Conservation (phyloP, 495 filamentous ascomycete genomes). For the Neurospora cerealis region DNA sequence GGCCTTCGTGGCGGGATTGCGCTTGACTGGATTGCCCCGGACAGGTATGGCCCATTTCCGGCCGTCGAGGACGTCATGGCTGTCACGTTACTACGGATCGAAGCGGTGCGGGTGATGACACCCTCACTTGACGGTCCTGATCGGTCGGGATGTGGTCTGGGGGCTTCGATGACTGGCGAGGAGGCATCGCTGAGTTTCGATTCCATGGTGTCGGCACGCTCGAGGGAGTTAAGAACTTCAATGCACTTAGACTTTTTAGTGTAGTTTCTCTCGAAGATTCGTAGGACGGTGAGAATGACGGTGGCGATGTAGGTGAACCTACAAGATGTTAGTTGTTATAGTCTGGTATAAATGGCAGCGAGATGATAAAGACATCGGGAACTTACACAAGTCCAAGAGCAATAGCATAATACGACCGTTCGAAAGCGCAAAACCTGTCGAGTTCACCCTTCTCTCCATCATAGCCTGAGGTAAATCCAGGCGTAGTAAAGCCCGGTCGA, state of each 20-base stretch:
- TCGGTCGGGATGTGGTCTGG: background rate
- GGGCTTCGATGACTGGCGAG: slow-evolving; percentile 1
- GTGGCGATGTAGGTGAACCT: slow-evolving; percentile 32
- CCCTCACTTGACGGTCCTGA: slow-evolving; percentile 21
- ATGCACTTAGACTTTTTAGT: slow-evolving; percentile 13
- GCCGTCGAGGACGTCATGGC: slow-evolving; percentile 1
- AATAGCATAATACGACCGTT: slow-evolving; percentile 25
- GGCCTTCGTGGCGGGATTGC: slow-evolving; percentile 2
- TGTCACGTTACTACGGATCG: slow-evolving; percentile 22
- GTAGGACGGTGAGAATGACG: slow-evolving; percentile 18
- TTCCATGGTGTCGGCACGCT: slow-evolving; percentile 18
- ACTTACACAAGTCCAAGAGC: slow-evolving; percentile 24
- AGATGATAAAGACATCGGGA: background rate
- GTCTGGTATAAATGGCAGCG: too few relatives aligned
- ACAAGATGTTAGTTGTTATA: background rate
- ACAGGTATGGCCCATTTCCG: background rate
- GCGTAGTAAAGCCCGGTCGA: slow-evolving; percentile 7
- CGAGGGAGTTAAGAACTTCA: slow-evolving; percentile 13
- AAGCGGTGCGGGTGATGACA: slow-evolving; percentile 23
- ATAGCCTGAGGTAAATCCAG: slow-evolving; percentile 20
- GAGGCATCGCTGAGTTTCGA: slow-evolving; percentile 11
- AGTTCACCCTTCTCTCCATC: slow-evolving; percentile 14
- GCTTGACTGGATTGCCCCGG: slow-evolving; percentile 4
- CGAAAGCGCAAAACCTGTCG: slow-evolving; percentile 25
- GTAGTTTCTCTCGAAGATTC: slow-evolving; percentile 22